Base-by-base conservation (phyloP, 257 asterid species). In the Solanum arcanum region DNA sequence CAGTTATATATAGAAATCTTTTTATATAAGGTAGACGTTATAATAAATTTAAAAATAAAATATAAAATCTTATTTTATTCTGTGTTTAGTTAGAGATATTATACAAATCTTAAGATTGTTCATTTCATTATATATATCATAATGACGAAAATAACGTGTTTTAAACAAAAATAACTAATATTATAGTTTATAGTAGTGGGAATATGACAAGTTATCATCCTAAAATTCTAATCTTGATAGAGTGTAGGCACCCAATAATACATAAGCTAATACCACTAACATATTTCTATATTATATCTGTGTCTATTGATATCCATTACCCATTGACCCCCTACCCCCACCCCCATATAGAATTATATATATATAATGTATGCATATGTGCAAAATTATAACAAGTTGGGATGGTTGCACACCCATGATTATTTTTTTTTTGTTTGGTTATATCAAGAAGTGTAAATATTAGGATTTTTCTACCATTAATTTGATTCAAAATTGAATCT, bases 401-500 rank as follows among this genome's bases (percentile, higher is more conserved):
- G 84, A 78, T 78, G 84, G 37, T 78, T 78, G 84, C 42, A 46
- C 83, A 77, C 39, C 13, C 62, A n/a, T 42, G 83, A 77, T 25
- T 72, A 42, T n/a, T 72, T 13, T 69, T 5, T 69, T 14, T 74
- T 21, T 21, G 13, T 77, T 78, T 14, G 41, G 25, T 9, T 78
- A 44, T 78, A 15, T 78, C 59, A 31, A 80, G 44, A 80, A 80
- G 1, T 80, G 44, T 80, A 47, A 29, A 47, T 80, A 47, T 9
- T 80, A 80, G 11, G 27, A 78, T 44, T 47, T 47, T 47, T 47
- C 6, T 29, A 10, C 52, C 44, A 80, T 80, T 46, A 56, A 74
- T 86, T 88, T 90, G 91, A 89, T 93, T 89, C 92, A 88, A 89
- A 91, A 92, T 84, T 86, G 75, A 64, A 39, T 88, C 77, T 87